Evolutionary conservation across 768 basidiomycete species (phyloP), one percentile per base, ranked within the genome.

Genomic region (Tulasnella sp.): DNA sequence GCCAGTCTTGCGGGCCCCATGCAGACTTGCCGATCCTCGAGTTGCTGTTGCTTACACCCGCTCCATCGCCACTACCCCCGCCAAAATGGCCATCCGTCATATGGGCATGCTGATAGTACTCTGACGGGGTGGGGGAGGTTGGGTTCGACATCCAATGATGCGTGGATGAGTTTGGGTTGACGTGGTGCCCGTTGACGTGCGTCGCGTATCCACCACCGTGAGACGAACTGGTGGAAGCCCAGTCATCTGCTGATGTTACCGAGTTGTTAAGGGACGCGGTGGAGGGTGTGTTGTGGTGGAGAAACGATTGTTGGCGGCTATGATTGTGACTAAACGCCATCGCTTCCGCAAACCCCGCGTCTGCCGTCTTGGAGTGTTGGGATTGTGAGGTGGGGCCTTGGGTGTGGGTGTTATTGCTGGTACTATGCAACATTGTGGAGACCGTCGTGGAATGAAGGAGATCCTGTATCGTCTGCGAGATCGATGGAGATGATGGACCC

Each of bases 1-100:
- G 43, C 63, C 63, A 64, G 38, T 60, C 54, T 17, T 29, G 38
- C 29, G 63, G 62, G 54, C 61, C 62, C 63, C 63, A 64, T 27
- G 63, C 61, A 22, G 62, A 62, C 29, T 62, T 62, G 19, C 62
- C 62, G 49, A 62, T 62, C 34, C 61, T n/a, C 31, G 43, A 31
- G 21, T 22, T 27, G 15, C 10, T 43, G 56, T 17, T 48, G 43
- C 30, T 31, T 43, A n/a, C 21, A 19, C 21, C 45, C 8, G 24
- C 27, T 25, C 4, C 19, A 34, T 31, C 30, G 19, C 21, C n/a
- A n/a, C n/a, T n/a, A 43, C 8, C 41, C 27, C 25, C 38, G 42
- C 25, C 10, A 25, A 38, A 38, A 43, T 43, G 7, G 53, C 25
- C n/a, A 43, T 43, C 8, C 56, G 25, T n/a, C 46, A 31, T 45